Evolutionary conservation across 176 grass and related monocot genomes (phyloP), one percentile per base, ranked within the genome.

Genomic region (Lolium perenne): DNA sequence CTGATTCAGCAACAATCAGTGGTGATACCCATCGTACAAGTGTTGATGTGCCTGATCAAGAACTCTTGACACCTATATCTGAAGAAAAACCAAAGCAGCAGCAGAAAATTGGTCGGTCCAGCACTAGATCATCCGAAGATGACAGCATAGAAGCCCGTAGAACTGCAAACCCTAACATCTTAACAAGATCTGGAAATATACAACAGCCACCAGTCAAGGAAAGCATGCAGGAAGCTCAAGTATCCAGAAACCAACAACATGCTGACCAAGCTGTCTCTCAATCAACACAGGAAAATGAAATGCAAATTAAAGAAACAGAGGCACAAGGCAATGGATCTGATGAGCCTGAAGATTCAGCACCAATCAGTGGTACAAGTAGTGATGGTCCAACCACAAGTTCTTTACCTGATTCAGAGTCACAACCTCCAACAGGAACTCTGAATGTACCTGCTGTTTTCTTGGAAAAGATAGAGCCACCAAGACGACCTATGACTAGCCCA

Each of bases 1-100:
- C 82, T 38, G 35, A 74, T 72, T 80, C 49, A 7, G 63, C 12
- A 77, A 21, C 35, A 25, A 17, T 38, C 8, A 49, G 2, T 77
- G 7, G 6, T 11, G 20, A 51, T 38, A 62, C 32, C 35, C 43
- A 18, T 74, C 70, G 21, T 49, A 49, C 25, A 23, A 68, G 1
- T 38, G 17, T 17, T 8, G 17, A 35, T 35, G 32, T 35, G 32
- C 32, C 32, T 35, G 32, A 35, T 35, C 32, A 35, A 35, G 32
- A 35, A 35, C 32, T 35, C 32, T 2, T 35, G 32, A 35, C 32
- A 2, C 32, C 32, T 35, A 35, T 35, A 8, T 14, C 25, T 10
- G 73, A 89, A 40, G 77, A 81, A 68, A 57, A 85, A 40, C 10
- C 77, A 6, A 65, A 48, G 35, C 51, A 17, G 10, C 75, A 84